phyloP scores from a whole-genome alignment of 192 early-diverging fungal species.

The Allomyces macrogynus region DNA sequence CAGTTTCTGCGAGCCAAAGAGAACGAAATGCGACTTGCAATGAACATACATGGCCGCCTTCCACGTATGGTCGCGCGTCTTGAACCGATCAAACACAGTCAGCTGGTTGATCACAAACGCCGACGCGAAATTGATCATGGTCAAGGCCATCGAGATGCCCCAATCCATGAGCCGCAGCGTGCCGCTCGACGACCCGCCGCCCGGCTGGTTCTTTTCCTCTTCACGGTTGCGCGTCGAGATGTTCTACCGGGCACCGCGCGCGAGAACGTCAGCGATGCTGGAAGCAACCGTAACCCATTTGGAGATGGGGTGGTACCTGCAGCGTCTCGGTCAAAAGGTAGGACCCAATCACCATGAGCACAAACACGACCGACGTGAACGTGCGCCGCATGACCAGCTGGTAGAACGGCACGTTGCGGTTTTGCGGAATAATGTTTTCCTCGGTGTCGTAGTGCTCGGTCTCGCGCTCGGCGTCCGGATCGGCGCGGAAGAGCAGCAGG shows the following conservation, averaged over 20 bases:
- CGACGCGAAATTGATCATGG: neutral
- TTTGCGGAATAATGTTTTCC: neutral
- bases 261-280: neutral
- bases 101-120: neutral
- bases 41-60: neutral
- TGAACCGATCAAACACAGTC: too few relatives aligned
- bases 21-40: neutral
- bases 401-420: neutral
- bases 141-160: neutral
- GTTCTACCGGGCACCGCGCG: neutral
- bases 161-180: neutral
- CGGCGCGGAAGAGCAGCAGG: neutral
- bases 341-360: neutral
- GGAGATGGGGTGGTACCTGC: neutral
- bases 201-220: neutral
- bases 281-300: neutral
- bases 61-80: neutral
- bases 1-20: neutral
- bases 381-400: neutral
- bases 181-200: neutral
- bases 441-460: neutral
- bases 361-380: neutral
- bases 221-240: neutral
- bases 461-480: neutral
- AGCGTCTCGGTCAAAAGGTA: neutral